Conservation (phyloP, 257 asterid genomes). For the Marsdenia floribunda region DNA sequence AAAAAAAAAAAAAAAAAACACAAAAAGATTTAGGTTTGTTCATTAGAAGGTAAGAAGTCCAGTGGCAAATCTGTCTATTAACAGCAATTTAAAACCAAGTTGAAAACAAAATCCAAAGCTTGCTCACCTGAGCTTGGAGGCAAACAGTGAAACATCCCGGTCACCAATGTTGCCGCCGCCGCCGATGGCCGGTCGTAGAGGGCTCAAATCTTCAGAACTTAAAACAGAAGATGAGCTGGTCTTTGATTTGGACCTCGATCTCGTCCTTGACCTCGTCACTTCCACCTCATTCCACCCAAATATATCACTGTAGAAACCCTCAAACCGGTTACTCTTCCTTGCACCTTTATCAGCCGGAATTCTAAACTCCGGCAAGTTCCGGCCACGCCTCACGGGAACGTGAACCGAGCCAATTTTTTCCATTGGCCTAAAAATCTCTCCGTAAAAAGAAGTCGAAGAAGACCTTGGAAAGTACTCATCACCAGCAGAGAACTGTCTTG, state of each 20-base stretch:
- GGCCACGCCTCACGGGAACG: slow-evolving; percentile 23
- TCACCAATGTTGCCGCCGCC: slow-evolving; percentile 14
- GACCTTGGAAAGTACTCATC: slow-evolving; percentile 22
- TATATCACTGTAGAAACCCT: slow-evolving; percentile 53
- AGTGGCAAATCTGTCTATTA: neutral
- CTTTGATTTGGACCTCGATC: slow-evolving; percentile 44
- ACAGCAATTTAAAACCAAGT: neutral
- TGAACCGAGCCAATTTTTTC: slow-evolving; percentile 23
- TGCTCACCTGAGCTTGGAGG: slow-evolving; percentile 61
- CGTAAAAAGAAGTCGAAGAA: slow-evolving; percentile 36
- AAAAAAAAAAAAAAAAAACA: too few species aligned
- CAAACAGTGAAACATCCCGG: slow-evolving; percentile 47
- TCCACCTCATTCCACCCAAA: slow-evolving; percentile 59
- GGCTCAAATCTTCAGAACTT: slow-evolving; percentile 77
- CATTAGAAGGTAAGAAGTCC: too few species aligned
- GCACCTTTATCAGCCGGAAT: slow-evolving; percentile 37
- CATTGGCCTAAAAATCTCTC: slow-evolving; percentile 46
- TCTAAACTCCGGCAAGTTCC: slow-evolving; percentile 63
- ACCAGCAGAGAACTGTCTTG: slow-evolving; percentile 33
- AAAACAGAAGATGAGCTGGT: slow-evolving; percentile 60
- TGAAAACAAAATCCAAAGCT: neutral
- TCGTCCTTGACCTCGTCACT: slow-evolving; percentile 47
- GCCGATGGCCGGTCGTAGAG: slow-evolving; percentile 48
- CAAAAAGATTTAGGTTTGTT: too few species aligned
- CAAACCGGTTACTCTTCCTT: slow-evolving; percentile 30